Conservation (phyloP, 2,329 filamentous ascomycete species). For the Hypoxylon sp. region DNA sequence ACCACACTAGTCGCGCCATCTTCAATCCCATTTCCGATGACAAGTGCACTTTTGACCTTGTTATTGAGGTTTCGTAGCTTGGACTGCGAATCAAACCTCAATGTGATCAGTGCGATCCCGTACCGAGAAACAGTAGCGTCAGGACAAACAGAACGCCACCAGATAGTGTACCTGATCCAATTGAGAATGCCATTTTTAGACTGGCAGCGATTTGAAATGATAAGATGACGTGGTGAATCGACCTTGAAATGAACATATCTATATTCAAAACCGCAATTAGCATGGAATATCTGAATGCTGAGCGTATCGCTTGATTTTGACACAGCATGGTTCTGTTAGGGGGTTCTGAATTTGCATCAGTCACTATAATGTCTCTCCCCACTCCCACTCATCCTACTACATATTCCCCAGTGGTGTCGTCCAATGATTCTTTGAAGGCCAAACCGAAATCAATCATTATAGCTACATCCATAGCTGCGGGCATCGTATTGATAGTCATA, state of each 20-base stretch:
- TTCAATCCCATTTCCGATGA: neutral
- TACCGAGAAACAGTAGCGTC: neutral
- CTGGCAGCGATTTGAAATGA: neutral
- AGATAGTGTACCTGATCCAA: neutral
- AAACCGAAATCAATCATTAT: no score
- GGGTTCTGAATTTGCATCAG: no score
- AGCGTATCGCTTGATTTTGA: no score
- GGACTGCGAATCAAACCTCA: neutral
- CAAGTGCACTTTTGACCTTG: neutral
- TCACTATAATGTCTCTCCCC: neutral
- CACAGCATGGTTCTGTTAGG: no score
- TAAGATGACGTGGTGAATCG: constrained; percentile 6
- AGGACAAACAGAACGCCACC: neutral
- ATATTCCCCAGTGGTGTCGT: neutral
- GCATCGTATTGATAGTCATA: neutral
- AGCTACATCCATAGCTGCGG: constrained; percentile 6
- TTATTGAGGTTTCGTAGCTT: neutral
- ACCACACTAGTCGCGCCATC: no score
- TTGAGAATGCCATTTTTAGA: constrained; percentile 5
- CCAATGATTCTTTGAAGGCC: neutral
- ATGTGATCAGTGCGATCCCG: neutral
- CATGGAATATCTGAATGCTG: no score
- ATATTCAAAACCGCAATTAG: no score
- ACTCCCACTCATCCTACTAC: neutral
- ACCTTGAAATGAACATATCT: no score